Percentiles rank a stretch among this genome's conserved stretches.
These are phyloP conservation scores for Kickxella alabastrina DNA, from an alignment of 192 early-diverging fungal genomes.

Conservation along the genomic window DNA sequence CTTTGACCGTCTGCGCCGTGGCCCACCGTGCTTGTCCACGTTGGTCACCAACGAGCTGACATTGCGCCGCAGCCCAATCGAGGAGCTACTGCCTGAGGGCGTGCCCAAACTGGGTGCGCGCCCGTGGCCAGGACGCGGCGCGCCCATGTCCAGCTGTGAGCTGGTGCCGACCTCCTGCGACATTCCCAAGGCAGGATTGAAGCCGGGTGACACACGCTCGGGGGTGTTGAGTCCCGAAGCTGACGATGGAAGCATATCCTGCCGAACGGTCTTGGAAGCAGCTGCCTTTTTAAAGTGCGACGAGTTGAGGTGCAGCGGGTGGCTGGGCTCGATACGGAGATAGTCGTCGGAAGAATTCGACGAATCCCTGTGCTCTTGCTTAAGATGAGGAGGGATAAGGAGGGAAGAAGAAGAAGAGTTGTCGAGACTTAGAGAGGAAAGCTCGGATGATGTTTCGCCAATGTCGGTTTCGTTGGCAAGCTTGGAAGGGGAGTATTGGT, in stretches of 20 bases:
- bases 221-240: slow-evolving; percentile 39
- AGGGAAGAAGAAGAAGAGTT: too few species aligned
- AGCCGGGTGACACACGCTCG: slow-evolving; percentile 26
- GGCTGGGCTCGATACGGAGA: slow-evolving; percentile 34
- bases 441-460: too few species aligned
- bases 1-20: slow-evolving; percentile 44
- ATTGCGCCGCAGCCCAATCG: slow-evolving; percentile 30
- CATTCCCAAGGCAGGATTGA: slow-evolving; percentile 27
- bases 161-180: slow-evolving; percentile 38
- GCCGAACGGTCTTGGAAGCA: slow-evolving; percentile 16
- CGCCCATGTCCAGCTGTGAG: slow-evolving; percentile 35
- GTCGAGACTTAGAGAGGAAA: too few species aligned
- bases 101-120: slow-evolving; percentile 44
- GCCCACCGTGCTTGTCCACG: slow-evolving; percentile 52
- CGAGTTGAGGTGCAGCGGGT: slow-evolving; percentile 28
- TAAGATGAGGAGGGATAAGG: not conserved
- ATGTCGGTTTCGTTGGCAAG: too few species aligned
- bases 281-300: slow-evolving; percentile 10
- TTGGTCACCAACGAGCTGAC: slow-evolving; percentile 45
- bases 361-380: not conserved
- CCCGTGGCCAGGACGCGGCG: slow-evolving; percentile 28
- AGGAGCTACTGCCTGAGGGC: slow-evolving; percentile 14
- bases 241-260: slow-evolving; percentile 45
- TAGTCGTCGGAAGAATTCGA: not conserved
- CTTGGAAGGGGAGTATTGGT: too few species aligned